Evolutionary conservation across 768 basidiomycete species (phyloP), one percentile per base, ranked within the genome.

Genomic region (Naganishia vishniacii): DNA sequence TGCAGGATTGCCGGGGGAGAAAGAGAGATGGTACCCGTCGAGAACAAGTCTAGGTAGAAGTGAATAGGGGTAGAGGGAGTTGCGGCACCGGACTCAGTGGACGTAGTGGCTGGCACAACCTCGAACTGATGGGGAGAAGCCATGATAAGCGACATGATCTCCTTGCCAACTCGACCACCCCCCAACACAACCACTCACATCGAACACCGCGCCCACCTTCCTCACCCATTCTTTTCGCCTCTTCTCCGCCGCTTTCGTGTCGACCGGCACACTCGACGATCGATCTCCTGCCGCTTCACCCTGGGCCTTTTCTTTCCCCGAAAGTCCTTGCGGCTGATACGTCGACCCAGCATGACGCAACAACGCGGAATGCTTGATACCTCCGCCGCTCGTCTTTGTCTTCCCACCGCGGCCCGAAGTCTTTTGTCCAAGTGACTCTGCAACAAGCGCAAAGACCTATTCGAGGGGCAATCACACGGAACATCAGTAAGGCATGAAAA

Each of bases 371-470:
- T 37, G 32, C 37, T 56, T 56, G n/a, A 37, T 41, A 1, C 3
- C 37, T 11, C 32, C 37, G 34, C 7, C 23, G 3, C 32, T n/a
- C 4, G 37, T 18, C 16, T 20, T 18, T 12, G 4, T 7, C 32
- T 18, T 8, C 2, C 53, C 16, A 15, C 23, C 26, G 20, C 25
- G 13, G 6, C 2, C 23, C 53, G 9, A 5, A 26, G 53, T 32
- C 37, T 56, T 41, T 23, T 56, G 53, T 34, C 53, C 53, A 6
- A 56, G 34, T 23, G 53, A 56, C 20, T 56, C 53, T 15, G 53
- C 53, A 9, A 56, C 53, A n/a, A 56, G 53, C 4, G 53, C 53
- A 37, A 56, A 56, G 28, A 56, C 53, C 53, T 56, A 40, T 56
- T 4, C 15, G 26, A 25, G n/a, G n/a, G n/a, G n/a, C n/a, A n/a